Percentiles rank a stretch among this genome's conserved stretches.
Evolutionary conservation across 768 basidiomycete genomes (phyloP).

Genomic region (Kwoniella pini): DNA sequence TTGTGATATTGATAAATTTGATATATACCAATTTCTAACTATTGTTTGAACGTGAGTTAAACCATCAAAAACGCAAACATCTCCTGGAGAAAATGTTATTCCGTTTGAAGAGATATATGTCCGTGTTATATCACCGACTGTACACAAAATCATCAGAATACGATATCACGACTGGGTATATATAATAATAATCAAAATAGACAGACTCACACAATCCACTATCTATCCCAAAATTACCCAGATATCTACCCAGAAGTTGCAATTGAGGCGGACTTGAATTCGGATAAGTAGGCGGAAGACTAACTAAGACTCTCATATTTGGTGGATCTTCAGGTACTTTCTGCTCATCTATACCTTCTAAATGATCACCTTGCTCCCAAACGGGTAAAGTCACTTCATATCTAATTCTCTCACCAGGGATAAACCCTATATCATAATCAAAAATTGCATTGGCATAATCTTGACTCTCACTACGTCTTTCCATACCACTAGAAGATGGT

Average conservation of each 20-base stretch:
- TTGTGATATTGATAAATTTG: slow-evolving; percentile 15
- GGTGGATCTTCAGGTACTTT: slow-evolving; percentile 27
- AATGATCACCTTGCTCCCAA: slow-evolving; percentile 42
- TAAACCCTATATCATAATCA: slow-evolving; percentile 24
- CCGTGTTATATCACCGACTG: slow-evolving; percentile 53
- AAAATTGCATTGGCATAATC: slow-evolving; percentile 34
- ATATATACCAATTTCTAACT: slow-evolving; percentile 44
- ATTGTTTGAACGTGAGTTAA: slow-evolving; percentile 42
- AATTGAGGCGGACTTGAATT: slow-evolving; percentile 51
- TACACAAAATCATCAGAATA: not conserved
- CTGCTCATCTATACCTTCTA: slow-evolving; percentile 24
- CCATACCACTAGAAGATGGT: not conserved
- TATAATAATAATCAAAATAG: not conserved
- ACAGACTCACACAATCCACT: slow-evolving; percentile 48
- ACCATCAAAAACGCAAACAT: slow-evolving; percentile 55
- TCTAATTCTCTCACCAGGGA: slow-evolving; percentile 42
- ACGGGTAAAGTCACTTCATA: slow-evolving; percentile 49
- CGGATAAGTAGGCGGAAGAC: slow-evolving; percentile 54
- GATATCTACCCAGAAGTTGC: slow-evolving; percentile 53
- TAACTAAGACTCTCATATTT: slow-evolving; percentile 43
- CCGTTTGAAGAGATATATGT: slow-evolving; percentile 53
- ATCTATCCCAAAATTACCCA: slow-evolving; percentile 53
- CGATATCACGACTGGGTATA: not conserved
- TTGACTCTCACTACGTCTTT: slow-evolving; percentile 17
- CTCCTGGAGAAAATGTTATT: slow-evolving; percentile 48